Evolutionary conservation across 805 yeast species (phyloP).

Genomic region (Nakazawaea peltata): DNA sequence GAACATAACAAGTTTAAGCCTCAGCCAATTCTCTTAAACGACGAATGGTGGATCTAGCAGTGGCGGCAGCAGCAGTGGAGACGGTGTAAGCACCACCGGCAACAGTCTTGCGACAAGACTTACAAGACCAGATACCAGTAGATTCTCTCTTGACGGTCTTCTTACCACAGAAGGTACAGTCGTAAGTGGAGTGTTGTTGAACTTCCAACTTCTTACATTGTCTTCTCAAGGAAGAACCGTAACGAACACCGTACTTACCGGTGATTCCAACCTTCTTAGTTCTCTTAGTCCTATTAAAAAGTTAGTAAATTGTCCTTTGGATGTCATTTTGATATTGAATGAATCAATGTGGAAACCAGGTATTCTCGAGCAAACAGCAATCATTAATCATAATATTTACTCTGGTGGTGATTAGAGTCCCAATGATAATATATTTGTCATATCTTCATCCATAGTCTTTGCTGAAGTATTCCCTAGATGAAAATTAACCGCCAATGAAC

Average conservation of each 20-base stretch:
- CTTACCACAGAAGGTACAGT: conserved; percentile 99
- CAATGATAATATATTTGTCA: too few species aligned
- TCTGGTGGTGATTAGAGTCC: too few species aligned
- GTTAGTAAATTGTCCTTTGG: conserved; percentile 29
- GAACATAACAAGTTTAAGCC: conserved; percentile 55
- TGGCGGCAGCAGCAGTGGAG: conserved; percentile 99
- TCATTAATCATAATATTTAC: too few species aligned
- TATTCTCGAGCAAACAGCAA: too few species aligned
- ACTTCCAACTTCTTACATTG: conserved; percentile 98
- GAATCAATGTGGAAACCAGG: too few species aligned
- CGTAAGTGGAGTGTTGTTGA: conserved; percentile 98
- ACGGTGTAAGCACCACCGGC: conserved; percentile 99
- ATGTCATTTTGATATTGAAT: too few species aligned
- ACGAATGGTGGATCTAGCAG: conserved; percentile 99
- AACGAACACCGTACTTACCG: conserved; percentile 99
- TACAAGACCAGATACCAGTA: conserved; percentile 98
- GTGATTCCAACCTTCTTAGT: conserved; percentile 99
- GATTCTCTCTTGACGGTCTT: conserved; percentile 96
- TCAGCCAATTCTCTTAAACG: conserved; percentile 99
- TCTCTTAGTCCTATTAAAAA: conserved; percentile 85
- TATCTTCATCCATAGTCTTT: too few species aligned
- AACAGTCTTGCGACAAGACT: conserved; percentile 89
- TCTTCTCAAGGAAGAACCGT: conserved; percentile 99
- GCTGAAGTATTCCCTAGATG: too few species aligned
- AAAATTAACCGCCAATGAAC: too few species aligned